phyloP scores from a whole-genome alignment of 164 flowering plant genomes.

The Chimonanthus salicifolius region DNA sequence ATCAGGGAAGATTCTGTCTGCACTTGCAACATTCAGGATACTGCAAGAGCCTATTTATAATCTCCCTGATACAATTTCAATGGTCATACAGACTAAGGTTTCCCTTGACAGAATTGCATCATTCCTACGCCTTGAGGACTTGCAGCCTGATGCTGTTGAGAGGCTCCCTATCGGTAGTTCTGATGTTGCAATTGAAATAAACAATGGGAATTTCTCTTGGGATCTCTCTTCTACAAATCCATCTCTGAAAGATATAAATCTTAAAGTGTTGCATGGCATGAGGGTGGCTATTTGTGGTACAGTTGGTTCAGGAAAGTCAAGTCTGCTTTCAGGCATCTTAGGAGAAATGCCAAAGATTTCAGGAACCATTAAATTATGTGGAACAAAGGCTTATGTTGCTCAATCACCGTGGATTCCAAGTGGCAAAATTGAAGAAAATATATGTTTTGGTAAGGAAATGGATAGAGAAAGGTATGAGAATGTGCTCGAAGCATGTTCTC shows the following conservation, averaged over 20 bases:
- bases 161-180: conserved; percentile 38
- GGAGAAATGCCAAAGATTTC: conserved; percentile 49
- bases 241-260: conserved; percentile 34
- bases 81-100: conserved; percentile 65
- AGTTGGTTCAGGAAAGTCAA: conserved; percentile 65
- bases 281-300: conserved; percentile 56
- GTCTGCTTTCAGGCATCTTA: conserved; percentile 46
- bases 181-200: conserved; percentile 47
- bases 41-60: conserved; percentile 63
- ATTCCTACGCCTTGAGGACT: conserved; percentile 52
- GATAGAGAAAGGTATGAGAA: conserved; percentile 54
- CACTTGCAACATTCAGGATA: conserved; percentile 73
- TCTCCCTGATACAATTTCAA: conserved; percentile 61
- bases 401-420: conserved; percentile 95
- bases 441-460: conserved; percentile 81
- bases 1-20: conserved; percentile 66
- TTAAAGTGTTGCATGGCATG: conserved; percentile 38
- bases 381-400: conserved; percentile 76
- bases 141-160: conserved; percentile 38
- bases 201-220: conserved; percentile 35
- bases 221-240: conserved; percentile 22
- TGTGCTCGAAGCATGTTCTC: conserved; percentile 72
- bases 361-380: conserved; percentile 39
- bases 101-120: conserved; percentile 64
- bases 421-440: conserved; percentile 77